Evolutionary conservation across 306 rosid species (phyloP).

Genomic region (Vigna trinervia): DNA sequence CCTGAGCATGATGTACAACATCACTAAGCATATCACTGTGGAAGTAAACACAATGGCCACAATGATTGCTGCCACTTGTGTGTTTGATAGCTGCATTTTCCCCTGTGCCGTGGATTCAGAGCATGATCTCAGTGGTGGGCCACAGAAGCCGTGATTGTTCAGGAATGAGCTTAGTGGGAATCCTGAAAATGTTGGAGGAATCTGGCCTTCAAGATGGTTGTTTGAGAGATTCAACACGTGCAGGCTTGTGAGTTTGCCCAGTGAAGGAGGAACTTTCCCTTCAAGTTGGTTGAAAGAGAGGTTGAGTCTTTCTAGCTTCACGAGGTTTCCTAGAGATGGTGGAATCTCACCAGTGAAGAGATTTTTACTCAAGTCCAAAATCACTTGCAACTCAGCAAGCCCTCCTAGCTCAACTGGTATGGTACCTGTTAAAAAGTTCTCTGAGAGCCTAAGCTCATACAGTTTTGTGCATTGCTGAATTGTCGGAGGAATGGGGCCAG

Average conservation of each 20-base stretch:
- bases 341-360: slow-evolving; percentile 75
- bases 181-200: slow-evolving; percentile 69
- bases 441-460: slow-evolving; percentile 86
- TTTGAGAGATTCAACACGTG: slow-evolving; percentile 81
- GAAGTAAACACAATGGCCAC: slow-evolving; percentile 84
- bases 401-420: slow-evolving; percentile 76
- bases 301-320: slow-evolving; percentile 85
- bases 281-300: slow-evolving; percentile 77
- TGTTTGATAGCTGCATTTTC: slow-evolving; percentile 58
- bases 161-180: slow-evolving; percentile 83
- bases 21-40: slow-evolving; percentile 67
- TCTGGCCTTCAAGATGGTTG: slow-evolving; percentile 73
- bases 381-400: slow-evolving; percentile 81
- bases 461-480: slow-evolving; percentile 73
- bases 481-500: slow-evolving; percentile 75
- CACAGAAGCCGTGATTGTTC: slow-evolving; percentile 70
- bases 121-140: slow-evolving; percentile 71
- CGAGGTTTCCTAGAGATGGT: slow-evolving; percentile 71
- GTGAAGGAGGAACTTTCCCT: slow-evolving; percentile 72
- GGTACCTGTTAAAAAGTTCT: slow-evolving; percentile 63
- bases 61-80: slow-evolving; percentile 66
- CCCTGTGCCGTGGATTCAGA: slow-evolving; percentile 49
- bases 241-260: slow-evolving; percentile 81
- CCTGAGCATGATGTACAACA: slow-evolving; percentile 83
- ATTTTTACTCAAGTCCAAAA: slow-evolving; percentile 75